Evolutionary conservation across 2,329 filamentous ascomycete species (phyloP), one percentile per base, ranked within the genome.

Genomic region (Pseudogymnoascus sp.): DNA sequence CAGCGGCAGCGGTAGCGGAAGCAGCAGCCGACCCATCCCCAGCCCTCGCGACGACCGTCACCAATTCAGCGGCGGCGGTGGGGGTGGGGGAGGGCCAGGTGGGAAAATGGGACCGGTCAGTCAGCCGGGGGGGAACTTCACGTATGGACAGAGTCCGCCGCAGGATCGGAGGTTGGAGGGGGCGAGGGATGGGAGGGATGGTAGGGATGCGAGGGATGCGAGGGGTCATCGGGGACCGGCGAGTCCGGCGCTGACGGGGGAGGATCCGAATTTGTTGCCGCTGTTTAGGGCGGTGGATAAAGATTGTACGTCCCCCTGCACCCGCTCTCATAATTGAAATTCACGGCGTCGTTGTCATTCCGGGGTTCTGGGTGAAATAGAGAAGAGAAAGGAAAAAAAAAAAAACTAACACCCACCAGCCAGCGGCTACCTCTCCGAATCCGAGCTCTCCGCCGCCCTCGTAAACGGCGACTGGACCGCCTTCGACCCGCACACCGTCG

Each of bases 381-480:
- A 37, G 33, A n/a, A 37, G 14, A 14, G 14, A 7, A 14, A 7
- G 5, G 3, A 10, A 6, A 25, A 25, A 25, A 25, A 25, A 6
- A 23, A 21, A 11, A 33, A 5, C 61, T 64, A 63, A 66, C 61
- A 62, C 53, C 23, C 68, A 33, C 75, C 74, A 84, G 88, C 86
- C 63, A 91, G 84, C 61, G 92, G 93, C 18, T 86, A 92, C 67
- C 83, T 99, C 56, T 92, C 89, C 2, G 92, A 96, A 76, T 82
- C 82, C 61, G 93, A 97, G 75, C 86, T 99, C 44, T 88, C 90
- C 8, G 88, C 90, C 1, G 94, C 94, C 18, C 85, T 99, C 5
- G 92, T 97, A 65, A 99, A 99, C 73, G 93, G 92, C 63, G 94
- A 99, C 80, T 97, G 91, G 85, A 91, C 91, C 1, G 85, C 91